These are phyloP conservation scores for Claviceps sorghi DNA, from an alignment of 2,329 filamentous ascomycete genomes.

Conservation along the genomic window DNA sequence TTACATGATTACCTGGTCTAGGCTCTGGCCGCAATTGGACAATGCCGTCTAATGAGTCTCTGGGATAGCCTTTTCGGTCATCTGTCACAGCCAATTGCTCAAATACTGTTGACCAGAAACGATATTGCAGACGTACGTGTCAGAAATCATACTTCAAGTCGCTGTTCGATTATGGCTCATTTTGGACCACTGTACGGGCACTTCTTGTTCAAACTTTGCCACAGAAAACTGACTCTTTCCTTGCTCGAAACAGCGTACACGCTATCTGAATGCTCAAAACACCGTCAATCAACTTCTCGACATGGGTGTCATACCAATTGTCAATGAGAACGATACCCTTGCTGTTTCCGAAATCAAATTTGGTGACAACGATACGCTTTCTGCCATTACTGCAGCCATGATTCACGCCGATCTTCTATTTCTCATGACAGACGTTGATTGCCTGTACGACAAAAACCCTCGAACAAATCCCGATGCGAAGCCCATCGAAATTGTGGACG, in stretches of 20 bases:
- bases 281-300: constrained; percentile 80
- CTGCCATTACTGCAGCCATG: constrained; percentile 93
- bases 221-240: background rate
- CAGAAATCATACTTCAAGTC: background rate
- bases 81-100: constrained; percentile 77
- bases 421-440: constrained; percentile 97
- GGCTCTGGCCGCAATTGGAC: constrained; percentile 88
- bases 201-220: background rate
- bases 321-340: constrained; percentile 96
- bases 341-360: constrained; percentile 98
- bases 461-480: constrained; percentile 70
- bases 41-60: constrained; percentile 85
- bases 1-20: constrained; percentile 16
- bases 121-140: constrained; percentile 78
- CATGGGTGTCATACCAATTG: constrained; percentile 94
- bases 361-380: constrained; percentile 94
- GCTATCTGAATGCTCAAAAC: constrained; percentile 94
- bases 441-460: constrained; percentile 92
- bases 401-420: constrained; percentile 93
- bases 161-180: background rate
- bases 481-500: constrained; percentile 82
- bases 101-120: constrained; percentile 85
- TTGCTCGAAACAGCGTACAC: constrained; percentile 46
- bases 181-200: background rate
- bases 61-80: constrained; percentile 91